Conservation (phyloP, 2,329 filamentous ascomycete genomes). For the Mycosphaerella sp. region DNA sequence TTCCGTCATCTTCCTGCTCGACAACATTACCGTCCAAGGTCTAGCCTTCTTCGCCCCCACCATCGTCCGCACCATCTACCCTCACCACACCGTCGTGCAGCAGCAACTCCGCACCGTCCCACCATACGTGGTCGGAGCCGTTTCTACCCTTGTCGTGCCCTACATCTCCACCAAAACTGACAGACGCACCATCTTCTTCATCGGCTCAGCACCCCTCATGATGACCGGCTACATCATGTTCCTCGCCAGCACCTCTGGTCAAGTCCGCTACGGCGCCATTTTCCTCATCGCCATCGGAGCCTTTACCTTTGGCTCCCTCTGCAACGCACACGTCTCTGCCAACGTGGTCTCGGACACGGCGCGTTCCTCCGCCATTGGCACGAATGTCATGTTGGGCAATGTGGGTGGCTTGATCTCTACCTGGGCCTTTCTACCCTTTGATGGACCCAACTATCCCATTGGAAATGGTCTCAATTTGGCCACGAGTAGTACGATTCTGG, state of each 20-base stretch:
- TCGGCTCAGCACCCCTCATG: constrained; percentile 54
- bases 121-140: constrained; percentile 61
- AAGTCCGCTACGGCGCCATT: constrained; percentile 61
- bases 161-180: constrained; percentile 58
- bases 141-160: constrained; percentile 59
- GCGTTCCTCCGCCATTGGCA: constrained; percentile 59
- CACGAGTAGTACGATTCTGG: constrained; percentile 51
- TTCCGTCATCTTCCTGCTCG: constrained; percentile 55
- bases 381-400: constrained; percentile 66
- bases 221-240: constrained; percentile 69
- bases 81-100: constrained; percentile 49
- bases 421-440: constrained; percentile 46
- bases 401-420: constrained; percentile 49
- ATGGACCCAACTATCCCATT: constrained; percentile 61
- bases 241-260: constrained; percentile 48
- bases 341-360: constrained; percentile 68
- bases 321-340: constrained; percentile 61
- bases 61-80: constrained; percentile 64
- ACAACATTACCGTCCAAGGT: constrained; percentile 66
- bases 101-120: constrained; percentile 67
- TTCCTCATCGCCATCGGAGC: constrained; percentile 62
- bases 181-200: constrained; percentile 55
- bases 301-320: constrained; percentile 58
- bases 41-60: constrained; percentile 65
- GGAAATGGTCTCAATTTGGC: constrained; percentile 67